Base-by-base conservation (phyloP, 2,329 filamentous ascomycete genomes). In the Coniochaeta sp. region DNA sequence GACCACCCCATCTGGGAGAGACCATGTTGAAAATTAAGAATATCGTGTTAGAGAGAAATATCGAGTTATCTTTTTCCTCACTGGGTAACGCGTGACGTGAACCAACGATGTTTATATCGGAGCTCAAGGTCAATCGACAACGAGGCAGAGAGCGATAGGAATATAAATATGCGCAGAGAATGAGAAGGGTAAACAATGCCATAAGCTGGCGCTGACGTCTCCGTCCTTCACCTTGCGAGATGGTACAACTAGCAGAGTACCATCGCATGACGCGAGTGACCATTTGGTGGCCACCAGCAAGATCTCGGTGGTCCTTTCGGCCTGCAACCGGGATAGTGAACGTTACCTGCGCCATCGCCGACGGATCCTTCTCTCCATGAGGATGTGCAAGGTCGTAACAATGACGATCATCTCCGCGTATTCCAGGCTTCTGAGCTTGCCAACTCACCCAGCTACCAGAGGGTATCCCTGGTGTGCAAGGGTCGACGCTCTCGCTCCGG, bases 1-100 rank as follows among this genome's bases (percentile, higher is more conserved):
- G 62, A 8, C 63, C 60, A 54, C 67, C 67, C 62, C 63, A 67
- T 56, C 57, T 55, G 55, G 63, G 38, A 42, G 65, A 57, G 3
- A 67, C 65, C 65, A 69, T 69, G 28, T 59, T 65, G 24, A n/a
- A 8, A 16, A 52, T 52, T 52, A 30, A 30, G 16, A 28, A 52
- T 26, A 52, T 6, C 2, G 16, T 28, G 24, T 16, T 52, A 22
- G 24, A 52, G 3, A 52, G n/a, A 17, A 28, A 28, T 6, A 2
- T 52, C 26, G 47, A 52, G 24, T 30, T 12, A 30, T n/a, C 24
- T 30, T 16, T n/a, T 26, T 24, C 17, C 47, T 52, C 17, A 8
- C 8, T 30, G 8, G 22, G 12, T 7, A 30, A 4, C 7, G 24
- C 17, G 24, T 28, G 22, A 4, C 30, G 4, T n/a, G 26, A 8